Conservation (phyloP, 2,329 filamentous ascomycete genomes). For the Diaporthe sp. region DNA sequence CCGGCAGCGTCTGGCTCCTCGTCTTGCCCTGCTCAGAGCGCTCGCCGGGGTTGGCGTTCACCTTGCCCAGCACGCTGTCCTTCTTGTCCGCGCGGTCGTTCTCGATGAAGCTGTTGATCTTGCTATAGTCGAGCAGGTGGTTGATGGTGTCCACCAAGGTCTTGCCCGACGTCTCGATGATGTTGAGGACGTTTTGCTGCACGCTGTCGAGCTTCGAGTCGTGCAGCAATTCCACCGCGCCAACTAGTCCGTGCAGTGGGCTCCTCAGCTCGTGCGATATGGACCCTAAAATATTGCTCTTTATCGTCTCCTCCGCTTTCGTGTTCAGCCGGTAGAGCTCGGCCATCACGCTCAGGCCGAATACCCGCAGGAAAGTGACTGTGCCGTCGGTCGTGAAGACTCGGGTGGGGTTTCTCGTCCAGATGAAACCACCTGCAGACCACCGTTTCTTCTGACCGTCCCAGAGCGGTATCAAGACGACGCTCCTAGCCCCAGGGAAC, state of each 20-base stretch:
- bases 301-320: slow-evolving; percentile 59
- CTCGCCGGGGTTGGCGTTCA: slow-evolving; percentile 38
- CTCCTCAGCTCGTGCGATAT: slow-evolving; percentile 74
- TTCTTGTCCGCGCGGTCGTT: slow-evolving; percentile 31
- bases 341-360: slow-evolving; percentile 68
- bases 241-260: slow-evolving; percentile 72
- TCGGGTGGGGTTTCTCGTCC: slow-evolving; percentile 59
- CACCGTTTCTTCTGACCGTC: slow-evolving; percentile 57
- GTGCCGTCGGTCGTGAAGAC: slow-evolving; percentile 62
- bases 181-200: slow-evolving; percentile 62
- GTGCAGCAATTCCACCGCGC: slow-evolving; percentile 65
- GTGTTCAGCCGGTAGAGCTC: slow-evolving; percentile 64
- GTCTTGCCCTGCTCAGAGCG: slow-evolving; percentile 46
- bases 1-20: slow-evolving; percentile 46
- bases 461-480: slow-evolving; percentile 64
- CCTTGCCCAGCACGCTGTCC: slow-evolving; percentile 40
- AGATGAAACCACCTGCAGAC: slow-evolving; percentile 65
- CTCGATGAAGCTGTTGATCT: slow-evolving; percentile 57
- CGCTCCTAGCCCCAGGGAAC: slow-evolving; percentile 60
- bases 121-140: slow-evolving; percentile 62
- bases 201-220: slow-evolving; percentile 63
- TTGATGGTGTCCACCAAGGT: slow-evolving; percentile 68
- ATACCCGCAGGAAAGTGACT: slow-evolving; percentile 64
- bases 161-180: slow-evolving; percentile 64
- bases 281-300: slow-evolving; percentile 71